A percentile compares a stretch with the other conserved stretches of the same genome.
phyloP scores from a whole-genome alignment of 2,329 filamentous ascomycete genomes.

The Colletotrichum horii region DNA sequence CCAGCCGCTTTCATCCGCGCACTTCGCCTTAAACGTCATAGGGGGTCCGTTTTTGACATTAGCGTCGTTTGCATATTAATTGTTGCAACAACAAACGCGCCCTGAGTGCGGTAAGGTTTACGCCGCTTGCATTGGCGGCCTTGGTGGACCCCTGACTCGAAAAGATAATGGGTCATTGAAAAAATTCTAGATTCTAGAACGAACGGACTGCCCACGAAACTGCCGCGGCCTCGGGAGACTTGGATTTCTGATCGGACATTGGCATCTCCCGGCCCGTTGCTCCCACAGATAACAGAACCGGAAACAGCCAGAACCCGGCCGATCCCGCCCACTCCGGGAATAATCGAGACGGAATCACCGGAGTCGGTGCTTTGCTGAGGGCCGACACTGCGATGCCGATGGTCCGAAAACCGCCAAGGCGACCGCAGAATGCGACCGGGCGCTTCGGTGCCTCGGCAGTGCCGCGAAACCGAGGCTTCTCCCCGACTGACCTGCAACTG shows the following conservation, averaged over 20 bases:
- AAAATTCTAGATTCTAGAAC: not conserved
- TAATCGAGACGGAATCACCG: not conserved
- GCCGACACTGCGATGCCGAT: not conserved
- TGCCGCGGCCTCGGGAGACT: not conserved
- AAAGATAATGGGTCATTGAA: not conserved
- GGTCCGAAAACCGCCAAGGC: not conserved
- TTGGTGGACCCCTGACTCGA: not conserved
- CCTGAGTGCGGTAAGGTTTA: not conserved
- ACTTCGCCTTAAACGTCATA: not conserved
- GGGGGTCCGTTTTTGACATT: not conserved
- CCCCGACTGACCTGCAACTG: not conserved
- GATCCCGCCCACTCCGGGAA: not conserved
- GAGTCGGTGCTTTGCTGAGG: not conserved
- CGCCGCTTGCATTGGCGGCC: conserved; percentile 7
- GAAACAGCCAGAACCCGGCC: not conserved
- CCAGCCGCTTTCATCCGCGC: not conserved
- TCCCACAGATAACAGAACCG: not conserved
- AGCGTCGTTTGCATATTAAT: not conserved
- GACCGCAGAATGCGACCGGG: not conserved
- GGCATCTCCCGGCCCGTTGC: not conserved
- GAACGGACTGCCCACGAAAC: not conserved
- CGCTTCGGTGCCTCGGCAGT: not conserved
- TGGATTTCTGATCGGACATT: not conserved
- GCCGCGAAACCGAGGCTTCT: not conserved
- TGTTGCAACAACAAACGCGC: not conserved